Evolutionary conservation across 2,329 filamentous ascomycete species (phyloP).

Genomic region (Gremmenia infestans): DNA sequence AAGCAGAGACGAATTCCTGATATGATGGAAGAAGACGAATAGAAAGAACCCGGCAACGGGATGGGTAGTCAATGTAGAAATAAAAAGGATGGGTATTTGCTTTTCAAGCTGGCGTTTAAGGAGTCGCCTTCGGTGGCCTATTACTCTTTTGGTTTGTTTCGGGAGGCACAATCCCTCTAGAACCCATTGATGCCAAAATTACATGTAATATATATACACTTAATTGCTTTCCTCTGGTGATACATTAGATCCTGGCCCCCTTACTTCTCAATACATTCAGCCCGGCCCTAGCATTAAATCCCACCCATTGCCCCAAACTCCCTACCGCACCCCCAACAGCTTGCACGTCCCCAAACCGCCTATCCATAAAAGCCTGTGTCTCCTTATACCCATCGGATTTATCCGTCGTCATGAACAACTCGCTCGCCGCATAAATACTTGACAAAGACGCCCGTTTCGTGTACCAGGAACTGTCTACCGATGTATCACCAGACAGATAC

Average conservation of each 20-base stretch:
- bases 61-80: background rate
- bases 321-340: conserved; percentile 57
- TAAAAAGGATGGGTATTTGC: background rate
- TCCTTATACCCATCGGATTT: conserved; percentile 65
- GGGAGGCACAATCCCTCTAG: background rate
- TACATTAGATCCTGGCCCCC: conserved; percentile 61
- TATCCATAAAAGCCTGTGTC: conserved; percentile 74
- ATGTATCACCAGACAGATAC: conserved; percentile 75
- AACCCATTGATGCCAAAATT: background rate
- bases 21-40: conserved; percentile 13
- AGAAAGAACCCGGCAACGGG: background rate
- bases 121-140: background rate
- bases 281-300: conserved; percentile 71
- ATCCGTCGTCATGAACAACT: conserved; percentile 94
- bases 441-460: conserved; percentile 60
- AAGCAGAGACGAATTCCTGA: conserved; percentile 25
- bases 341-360: conserved; percentile 62
- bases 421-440: conserved; percentile 69
- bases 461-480: conserved; percentile 88
- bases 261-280: conserved; percentile 85
- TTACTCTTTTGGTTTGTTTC: background rate
- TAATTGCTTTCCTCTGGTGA: background rate
- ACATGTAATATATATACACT: conserved; percentile 4
- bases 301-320: conserved; percentile 69
- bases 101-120: background rate